These are phyloP conservation scores for Besnoitia besnoiti DNA, from an alignment of 169 alveolate genomes.

Conservation along the genomic window DNA sequence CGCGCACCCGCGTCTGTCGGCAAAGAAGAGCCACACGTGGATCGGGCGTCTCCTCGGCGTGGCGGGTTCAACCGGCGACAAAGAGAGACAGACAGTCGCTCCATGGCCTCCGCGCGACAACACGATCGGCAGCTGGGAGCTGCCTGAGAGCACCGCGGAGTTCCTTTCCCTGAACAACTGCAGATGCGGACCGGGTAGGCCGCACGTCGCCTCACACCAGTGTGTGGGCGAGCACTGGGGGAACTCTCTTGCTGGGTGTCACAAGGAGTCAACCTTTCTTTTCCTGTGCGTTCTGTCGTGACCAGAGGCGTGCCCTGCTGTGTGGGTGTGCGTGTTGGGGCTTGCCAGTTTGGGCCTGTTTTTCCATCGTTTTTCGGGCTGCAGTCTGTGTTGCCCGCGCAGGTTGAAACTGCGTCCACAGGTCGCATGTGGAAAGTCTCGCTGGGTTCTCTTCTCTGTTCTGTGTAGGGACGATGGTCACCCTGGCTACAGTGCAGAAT, in stretches of 20 bases:
- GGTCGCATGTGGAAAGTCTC: no score
- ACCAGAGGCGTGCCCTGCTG: no score
- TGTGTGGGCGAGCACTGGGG: no score
- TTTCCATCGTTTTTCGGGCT: no score
- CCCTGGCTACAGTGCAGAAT: not conserved
- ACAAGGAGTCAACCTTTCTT: no score
- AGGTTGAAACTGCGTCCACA: no score
- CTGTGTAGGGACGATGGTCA: not conserved
- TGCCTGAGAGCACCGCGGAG: not conserved
- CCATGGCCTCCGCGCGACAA: not conserved
- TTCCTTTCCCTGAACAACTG: not conserved
- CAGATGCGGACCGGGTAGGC: constrained; percentile 10
- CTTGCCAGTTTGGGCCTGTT: no score
- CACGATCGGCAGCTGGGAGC: not conserved
- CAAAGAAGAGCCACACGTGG: not conserved
- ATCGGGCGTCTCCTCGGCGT: not conserved
- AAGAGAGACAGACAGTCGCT: not conserved
- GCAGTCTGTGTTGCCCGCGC: no score
- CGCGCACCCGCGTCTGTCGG: not conserved
- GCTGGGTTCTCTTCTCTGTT: not conserved
- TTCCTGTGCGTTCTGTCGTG: no score
- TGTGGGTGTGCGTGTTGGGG: no score
- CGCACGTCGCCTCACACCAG: not conserved
- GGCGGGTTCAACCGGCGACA: not conserved
- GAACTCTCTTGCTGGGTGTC: no score